Evolutionary conservation across 176 grass and related monocot genomes (phyloP).

Genomic region (Cenchrus americanus): DNA sequence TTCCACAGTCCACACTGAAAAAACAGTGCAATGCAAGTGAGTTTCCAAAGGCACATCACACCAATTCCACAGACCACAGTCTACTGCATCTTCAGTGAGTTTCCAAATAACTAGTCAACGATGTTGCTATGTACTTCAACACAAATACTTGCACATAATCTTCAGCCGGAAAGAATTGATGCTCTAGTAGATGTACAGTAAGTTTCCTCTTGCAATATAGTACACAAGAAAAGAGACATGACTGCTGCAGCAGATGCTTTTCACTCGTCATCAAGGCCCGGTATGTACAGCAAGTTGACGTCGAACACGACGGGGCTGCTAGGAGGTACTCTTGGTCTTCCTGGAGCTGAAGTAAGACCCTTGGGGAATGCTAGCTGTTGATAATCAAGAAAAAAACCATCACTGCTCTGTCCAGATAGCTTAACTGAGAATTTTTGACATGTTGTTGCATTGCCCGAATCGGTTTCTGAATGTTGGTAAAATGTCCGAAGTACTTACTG

Average conservation of each 20-base stretch:
- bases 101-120: not conserved
- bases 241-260: not conserved
- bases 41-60: too few species aligned
- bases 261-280: conserved; percentile 93
- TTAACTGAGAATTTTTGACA: not conserved
- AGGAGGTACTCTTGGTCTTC: conserved; percentile 84
- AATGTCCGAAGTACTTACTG: conserved; percentile 41
- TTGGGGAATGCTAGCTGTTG: conserved; percentile 85
- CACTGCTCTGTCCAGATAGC: conserved; percentile 19
- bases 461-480: too few species aligned
- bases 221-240: not conserved
- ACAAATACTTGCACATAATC: not conserved
- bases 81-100: not conserved
- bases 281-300: conserved; percentile 75
- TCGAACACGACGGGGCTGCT: conserved; percentile 94
- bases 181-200: conserved; percentile 35
- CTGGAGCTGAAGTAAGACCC: conserved; percentile 87
- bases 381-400: conserved; percentile 32
- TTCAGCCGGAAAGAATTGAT: conserved; percentile 35
- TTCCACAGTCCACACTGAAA: not conserved
- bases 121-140: conserved; percentile 3
- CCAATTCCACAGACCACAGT: too few species aligned
- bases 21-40: not conserved
- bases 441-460: too few species aligned
- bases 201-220: not conserved